Base-by-base conservation (phyloP, 2,329 filamentous ascomycete genomes). In the Aspergillus calidoustus region DNA sequence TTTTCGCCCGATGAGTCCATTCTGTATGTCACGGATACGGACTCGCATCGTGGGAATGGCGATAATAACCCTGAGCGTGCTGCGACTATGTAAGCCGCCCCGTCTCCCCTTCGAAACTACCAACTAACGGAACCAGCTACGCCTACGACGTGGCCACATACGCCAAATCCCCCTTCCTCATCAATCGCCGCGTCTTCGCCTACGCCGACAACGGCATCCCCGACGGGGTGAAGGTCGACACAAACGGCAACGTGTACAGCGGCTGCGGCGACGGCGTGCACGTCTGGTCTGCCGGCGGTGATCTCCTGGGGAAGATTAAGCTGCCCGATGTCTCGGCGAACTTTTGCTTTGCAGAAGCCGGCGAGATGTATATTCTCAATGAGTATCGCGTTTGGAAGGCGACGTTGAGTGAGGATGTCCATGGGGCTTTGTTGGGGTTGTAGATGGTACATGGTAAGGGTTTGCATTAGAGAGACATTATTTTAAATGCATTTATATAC, bases 271-370 rank as follows among this genome's bases (percentile, higher is more conserved):
- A 87, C 68, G 84, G 84, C 0, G 73, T 87, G n/a, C 79, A 85
- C 61, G 79, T 87, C 7, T 87, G 83, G 83, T 80, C 77, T 59
- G 69, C 78, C 0, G 77, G 77, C 0, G 85, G 84, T 1, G 77
- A 69, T 3, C 67, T 85, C n/a, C 79, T 90, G 65, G 77, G 82
- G 3, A 89, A 88, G 74, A 85, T 90, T 48, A 83, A 82, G 64
- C 71, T 85, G 0, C 81, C 81, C 0, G 76, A 77, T 43, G 77
- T 74, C 0, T 75, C 74, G 1, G 80, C 82, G 2, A 85, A 84
- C 67, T 84, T 85, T 68, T 78, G 80, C 57, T 84, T 84, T 65
- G 81, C 75, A 67, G 61, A 77, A 73, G 25, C 75, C 31, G 70
- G 71, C 4, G 62, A 64, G 30, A 67, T 74, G 57, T 72, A 83